Percentiles rank a stretch among this genome's conserved stretches.
These are phyloP conservation scores for Castanea crenata DNA, from an alignment of 306 rosid species.

Conservation along the genomic window DNA sequence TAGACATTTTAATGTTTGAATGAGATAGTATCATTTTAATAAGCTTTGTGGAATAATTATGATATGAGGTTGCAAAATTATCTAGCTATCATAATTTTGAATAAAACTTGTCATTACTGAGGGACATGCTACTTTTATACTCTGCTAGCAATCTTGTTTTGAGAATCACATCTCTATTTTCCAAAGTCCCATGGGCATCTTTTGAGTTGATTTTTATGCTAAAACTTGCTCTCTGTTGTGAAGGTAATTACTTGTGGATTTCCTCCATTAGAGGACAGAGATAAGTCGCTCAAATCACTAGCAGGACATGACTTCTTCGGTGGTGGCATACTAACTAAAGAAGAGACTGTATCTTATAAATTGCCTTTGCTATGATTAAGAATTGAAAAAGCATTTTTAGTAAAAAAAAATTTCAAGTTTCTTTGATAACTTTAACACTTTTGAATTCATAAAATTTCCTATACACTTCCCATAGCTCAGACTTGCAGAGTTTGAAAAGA, in stretches of 20 bases:
- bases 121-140: background rate
- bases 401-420: background rate
- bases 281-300: conserved; percentile 58
- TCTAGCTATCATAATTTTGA: background rate
- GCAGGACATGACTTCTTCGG: conserved; percentile 84
- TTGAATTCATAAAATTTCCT: conserved; percentile 29
- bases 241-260: conserved; percentile 92
- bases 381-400: background rate
- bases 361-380: background rate
- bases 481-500: conserved; percentile 67
- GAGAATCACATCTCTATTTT: background rate
- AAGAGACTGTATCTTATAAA: conserved; percentile 70
- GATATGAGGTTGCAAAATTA: background rate
- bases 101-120: background rate
- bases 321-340: conserved; percentile 55
- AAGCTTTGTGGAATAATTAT: background rate
- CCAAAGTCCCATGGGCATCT: background rate
- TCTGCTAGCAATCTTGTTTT: background rate
- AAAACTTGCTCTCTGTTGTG: conserved; percentile 14
- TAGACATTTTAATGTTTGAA: background rate
- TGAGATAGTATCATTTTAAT: background rate
- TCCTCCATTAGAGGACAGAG: conserved; percentile 88
- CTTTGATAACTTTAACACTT: background rate
- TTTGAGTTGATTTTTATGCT: conserved; percentile 9
- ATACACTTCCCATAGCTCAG: conserved; percentile 60